Percentiles rank a stretch among this genome's conserved stretches.
Evolutionary conservation across 2,329 filamentous ascomycete genomes (phyloP).

Genomic region (Rutstroemia sp.): DNA sequence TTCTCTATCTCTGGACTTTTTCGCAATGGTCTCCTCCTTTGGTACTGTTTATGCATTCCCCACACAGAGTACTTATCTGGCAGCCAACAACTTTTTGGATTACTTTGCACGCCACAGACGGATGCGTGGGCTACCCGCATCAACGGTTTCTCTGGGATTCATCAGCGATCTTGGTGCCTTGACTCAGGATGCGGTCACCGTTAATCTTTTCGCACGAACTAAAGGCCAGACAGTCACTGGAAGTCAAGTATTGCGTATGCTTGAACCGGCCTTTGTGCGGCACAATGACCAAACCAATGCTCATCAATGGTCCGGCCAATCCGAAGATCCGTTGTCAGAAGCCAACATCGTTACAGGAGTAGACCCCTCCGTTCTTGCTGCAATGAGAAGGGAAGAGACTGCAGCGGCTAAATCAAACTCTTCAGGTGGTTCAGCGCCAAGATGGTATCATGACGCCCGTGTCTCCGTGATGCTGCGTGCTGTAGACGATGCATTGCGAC

Average conservation of each 20-base stretch:
- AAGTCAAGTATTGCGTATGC: background rate
- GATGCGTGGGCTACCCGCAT: background rate
- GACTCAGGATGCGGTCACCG: background rate
- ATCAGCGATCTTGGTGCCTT: background rate
- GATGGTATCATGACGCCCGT: background rate
- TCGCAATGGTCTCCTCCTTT: too few species aligned
- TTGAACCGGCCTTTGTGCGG: background rate
- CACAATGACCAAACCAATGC: background rate
- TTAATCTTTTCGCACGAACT: background rate
- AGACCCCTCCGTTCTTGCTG: background rate
- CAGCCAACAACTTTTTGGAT: constrained; percentile 10
- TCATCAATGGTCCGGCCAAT: background rate
- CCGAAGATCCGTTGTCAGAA: background rate
- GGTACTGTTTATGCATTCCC: too few species aligned
- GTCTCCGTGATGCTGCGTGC: background rate
- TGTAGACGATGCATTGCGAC: background rate
- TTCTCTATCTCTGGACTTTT: too few species aligned
- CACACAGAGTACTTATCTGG: too few species aligned
- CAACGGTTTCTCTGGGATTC: background rate
- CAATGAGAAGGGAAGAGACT: background rate
- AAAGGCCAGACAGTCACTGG: background rate
- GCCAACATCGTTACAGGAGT: background rate
- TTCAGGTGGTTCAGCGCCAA: background rate
- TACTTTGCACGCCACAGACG: background rate
- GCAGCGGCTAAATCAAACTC: background rate